A percentile compares a stretch with the other conserved stretches of the same genome.
These are phyloP conservation scores for Arachis monticola DNA, from an alignment of 331 rosid genomes.

Conservation along the genomic window DNA sequence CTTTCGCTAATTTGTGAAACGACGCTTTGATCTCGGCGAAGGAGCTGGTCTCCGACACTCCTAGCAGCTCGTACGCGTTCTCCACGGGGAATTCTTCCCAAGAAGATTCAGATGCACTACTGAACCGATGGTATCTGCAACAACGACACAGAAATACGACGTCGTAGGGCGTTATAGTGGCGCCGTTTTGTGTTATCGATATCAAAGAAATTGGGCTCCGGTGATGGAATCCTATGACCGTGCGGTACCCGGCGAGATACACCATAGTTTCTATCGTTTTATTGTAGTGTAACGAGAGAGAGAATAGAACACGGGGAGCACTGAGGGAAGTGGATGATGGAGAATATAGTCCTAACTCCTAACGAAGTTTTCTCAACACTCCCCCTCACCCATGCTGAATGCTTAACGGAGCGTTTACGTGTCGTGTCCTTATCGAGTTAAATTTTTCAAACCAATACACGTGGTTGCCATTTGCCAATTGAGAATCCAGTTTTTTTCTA, in stretches of 20 bases:
- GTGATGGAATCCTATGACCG: conserved; percentile 31
- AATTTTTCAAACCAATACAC: conserved; percentile 1
- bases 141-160: conserved; percentile 40
- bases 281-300: not conserved
- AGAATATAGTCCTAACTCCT: conserved; percentile 2
- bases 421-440: not conserved
- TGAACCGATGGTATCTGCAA: conserved; percentile 52
- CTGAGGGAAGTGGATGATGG: not conserved
- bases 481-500: not conserved
- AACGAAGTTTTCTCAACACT: not conserved
- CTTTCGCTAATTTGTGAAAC: conserved; percentile 90
- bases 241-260: conserved; percentile 25
- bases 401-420: not conserved
- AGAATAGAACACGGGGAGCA: no score
- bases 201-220: conserved; percentile 38
- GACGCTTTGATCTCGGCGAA: conserved; percentile 82
- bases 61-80: conserved; percentile 84
- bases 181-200: conserved; percentile 35
- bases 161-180: conserved; percentile 29
- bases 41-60: conserved; percentile 75
- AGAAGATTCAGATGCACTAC: conserved; percentile 55
- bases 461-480: not conserved
- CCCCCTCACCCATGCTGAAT: no score
- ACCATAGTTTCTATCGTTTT: conserved; percentile 18
- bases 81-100: conserved; percentile 53